Conservation (phyloP, 1,284 basidiomycete species). For the Ustilago cynodontis region DNA sequence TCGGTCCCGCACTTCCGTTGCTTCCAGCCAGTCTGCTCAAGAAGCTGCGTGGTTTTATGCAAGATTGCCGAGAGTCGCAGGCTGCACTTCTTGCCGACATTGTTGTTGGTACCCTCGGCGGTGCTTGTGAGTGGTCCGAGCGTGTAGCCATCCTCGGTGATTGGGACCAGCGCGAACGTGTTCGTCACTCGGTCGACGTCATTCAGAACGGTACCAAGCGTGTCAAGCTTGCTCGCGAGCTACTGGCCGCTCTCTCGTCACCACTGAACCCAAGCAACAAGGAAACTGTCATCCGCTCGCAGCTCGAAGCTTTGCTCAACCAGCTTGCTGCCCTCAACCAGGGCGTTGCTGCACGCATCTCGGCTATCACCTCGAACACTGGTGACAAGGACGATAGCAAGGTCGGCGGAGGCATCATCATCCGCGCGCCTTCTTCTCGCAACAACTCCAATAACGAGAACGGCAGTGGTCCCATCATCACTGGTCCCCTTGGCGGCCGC, state of each 20-base stretch:
- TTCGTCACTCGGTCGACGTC: slow-evolving; percentile 54
- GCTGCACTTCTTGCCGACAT: slow-evolving; percentile 63
- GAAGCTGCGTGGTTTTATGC: slow-evolving; percentile 59
- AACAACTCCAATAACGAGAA: slow-evolving; percentile 46
- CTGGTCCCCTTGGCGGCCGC: slow-evolving; percentile 38
- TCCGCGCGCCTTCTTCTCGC: slow-evolving; percentile 48
- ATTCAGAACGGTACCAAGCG: slow-evolving; percentile 60
- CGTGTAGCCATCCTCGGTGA: slow-evolving; percentile 62
- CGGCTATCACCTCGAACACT: slow-evolving; percentile 46
- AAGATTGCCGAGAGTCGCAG: slow-evolving; percentile 56
- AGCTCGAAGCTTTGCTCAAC: slow-evolving; percentile 63
- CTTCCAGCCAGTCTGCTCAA: slow-evolving; percentile 60
- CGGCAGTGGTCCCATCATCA: slow-evolving; percentile 46
- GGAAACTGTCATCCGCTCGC: slow-evolving; percentile 61
- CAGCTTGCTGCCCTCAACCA: slow-evolving; percentile 65
- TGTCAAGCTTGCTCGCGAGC: slow-evolving; percentile 62
- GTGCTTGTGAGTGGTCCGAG: slow-evolving; percentile 67
- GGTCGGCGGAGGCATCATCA: slow-evolving; percentile 54
- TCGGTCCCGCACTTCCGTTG: slow-evolving; percentile 58
- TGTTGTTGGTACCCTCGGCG: slow-evolving; percentile 65
- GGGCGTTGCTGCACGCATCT: slow-evolving; percentile 58
- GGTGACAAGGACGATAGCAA: slow-evolving; percentile 45
- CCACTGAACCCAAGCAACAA: slow-evolving; percentile 62
- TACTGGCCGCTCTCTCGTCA: slow-evolving; percentile 58
- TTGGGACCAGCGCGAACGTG: slow-evolving; percentile 59